phyloP scores from a whole-genome alignment of 2,329 filamentous ascomycete species.

The Emmonsia crescens region DNA sequence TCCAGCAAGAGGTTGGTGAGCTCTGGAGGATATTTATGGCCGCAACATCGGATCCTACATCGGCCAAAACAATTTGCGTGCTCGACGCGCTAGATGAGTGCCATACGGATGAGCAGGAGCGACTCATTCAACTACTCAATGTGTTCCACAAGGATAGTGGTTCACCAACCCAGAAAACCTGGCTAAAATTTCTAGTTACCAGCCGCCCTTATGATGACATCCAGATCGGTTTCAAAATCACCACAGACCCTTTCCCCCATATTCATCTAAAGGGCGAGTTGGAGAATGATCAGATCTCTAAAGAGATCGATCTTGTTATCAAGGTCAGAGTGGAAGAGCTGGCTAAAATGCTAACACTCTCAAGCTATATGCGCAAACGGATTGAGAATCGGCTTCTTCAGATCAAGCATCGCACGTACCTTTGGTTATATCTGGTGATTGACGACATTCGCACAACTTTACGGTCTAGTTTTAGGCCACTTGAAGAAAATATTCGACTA shows the following conservation, averaged over 20 bases:
- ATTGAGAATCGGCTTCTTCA: background rate
- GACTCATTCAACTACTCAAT: too few species aligned
- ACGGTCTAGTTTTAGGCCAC: too few species aligned
- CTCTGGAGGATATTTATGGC: too few species aligned
- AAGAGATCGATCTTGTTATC: slow-evolving; percentile 17
- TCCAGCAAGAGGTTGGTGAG: too few species aligned
- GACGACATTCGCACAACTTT: slow-evolving; percentile 12
- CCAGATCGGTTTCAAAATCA: slow-evolving; percentile 11
- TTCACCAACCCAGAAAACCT: slow-evolving; percentile 17
- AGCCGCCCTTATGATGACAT: slow-evolving; percentile 25
- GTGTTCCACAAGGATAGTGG: too few species aligned
- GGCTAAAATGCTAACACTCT: background rate
- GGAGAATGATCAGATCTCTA: slow-evolving; percentile 11
- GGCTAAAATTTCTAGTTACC: slow-evolving; percentile 19
- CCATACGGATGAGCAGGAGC: too few species aligned
- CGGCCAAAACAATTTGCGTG: too few species aligned
- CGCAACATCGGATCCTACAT: too few species aligned
- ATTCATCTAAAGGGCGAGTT: slow-evolving; percentile 13
- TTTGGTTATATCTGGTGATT: slow-evolving; percentile 20
- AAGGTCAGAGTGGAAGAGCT: slow-evolving; percentile 11
- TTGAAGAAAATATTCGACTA: slow-evolving; percentile 11
- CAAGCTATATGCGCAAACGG: background rate
- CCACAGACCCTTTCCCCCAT: background rate
- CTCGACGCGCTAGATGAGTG: too few species aligned
- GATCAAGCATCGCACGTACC: slow-evolving; percentile 20